Base-by-base conservation (phyloP, 129 eudicot species). In the Helianthus tuberosus region DNA sequence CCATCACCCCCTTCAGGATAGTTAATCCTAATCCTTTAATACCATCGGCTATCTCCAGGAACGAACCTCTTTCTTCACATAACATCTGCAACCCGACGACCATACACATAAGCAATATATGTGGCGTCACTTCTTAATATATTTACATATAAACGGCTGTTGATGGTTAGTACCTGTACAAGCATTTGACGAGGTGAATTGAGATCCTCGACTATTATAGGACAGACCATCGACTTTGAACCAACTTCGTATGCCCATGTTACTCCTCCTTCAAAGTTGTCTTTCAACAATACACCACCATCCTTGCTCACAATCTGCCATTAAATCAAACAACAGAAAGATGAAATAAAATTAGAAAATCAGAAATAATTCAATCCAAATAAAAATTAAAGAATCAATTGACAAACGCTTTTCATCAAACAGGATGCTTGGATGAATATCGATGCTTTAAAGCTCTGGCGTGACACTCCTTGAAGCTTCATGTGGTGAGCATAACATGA, bases 201-300 rank as follows among this genome's bases (percentile, higher is more conserved):
- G 57, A 93, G 84, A 78, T 93, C 96, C 84, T 93, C 98, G 7
- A 93, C 98, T 73, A 93, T 85, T 66, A 93, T 93, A 41, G 98
- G 98, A 69, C 98, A 93, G 64, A 90, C 91, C 93, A 84, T 83
- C 60, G 98, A 88, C 69, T 93, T 96, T 6, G 97, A 86, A 52
- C 97, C 97, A 74, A 93, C 96, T 82, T 90, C 96, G 73, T 88
- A 93, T 15, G 98, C 98, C 98, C 98, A 93, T 43, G 97, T 93
- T 68, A 89, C 96, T 20, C 98, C n/a, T n/a, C n/a, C 96, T 48
- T 88, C 96, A 75, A 83, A 85, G 82, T 86, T 84, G 71, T 90
- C 97, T 66, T 85, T 88, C 55, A 83, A 64, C 49, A 93, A 77
- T 48, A 90, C 59, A 51, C 96, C 98, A 20, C 96, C 98, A 32